Evolutionary conservation across 2,329 filamentous ascomycete genomes (phyloP).

Genomic region (Myriosclerotinia scirpicola): DNA sequence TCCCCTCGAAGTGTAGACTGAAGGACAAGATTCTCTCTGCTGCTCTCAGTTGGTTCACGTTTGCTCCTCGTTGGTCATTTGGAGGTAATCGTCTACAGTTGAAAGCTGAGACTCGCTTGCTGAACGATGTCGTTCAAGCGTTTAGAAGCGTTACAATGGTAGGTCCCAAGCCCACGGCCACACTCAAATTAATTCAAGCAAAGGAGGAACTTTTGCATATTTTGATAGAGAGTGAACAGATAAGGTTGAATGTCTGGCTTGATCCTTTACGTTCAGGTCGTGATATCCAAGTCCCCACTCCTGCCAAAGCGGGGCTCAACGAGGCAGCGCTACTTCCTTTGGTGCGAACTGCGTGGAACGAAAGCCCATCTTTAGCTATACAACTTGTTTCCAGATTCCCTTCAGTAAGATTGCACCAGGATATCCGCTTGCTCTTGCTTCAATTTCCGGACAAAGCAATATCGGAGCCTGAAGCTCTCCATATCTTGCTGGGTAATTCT

Average conservation of each 20-base stretch:
- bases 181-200: conserved; percentile 63
- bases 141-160: conserved; percentile 65
- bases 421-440: conserved; percentile 77
- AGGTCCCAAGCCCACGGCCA: conserved; percentile 45
- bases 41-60: conserved; percentile 83
- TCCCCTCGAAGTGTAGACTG: conserved; percentile 70
- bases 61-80: conserved; percentile 86
- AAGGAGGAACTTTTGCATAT: conserved; percentile 84
- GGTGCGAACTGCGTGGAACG: conserved; percentile 80
- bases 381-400: conserved; percentile 80
- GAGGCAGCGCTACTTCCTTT: conserved; percentile 51
- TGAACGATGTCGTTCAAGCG: conserved; percentile 70
- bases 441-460: conserved; percentile 83
- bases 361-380: conserved; percentile 83
- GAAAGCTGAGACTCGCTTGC: conserved; percentile 83
- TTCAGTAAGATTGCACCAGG: conserved; percentile 67
- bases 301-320: conserved; percentile 44
- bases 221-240: conserved; percentile 81
- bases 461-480: conserved; percentile 76
- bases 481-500: conserved; percentile 74
- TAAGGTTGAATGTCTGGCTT: conserved; percentile 84
- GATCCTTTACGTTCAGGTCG: conserved; percentile 70
- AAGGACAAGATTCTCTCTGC: conserved; percentile 89
- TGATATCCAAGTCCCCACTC: conserved; percentile 44
- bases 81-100: conserved; percentile 91